phyloP scores from a whole-genome alignment of 169 alveolate species.

The Babesia divergens region DNA sequence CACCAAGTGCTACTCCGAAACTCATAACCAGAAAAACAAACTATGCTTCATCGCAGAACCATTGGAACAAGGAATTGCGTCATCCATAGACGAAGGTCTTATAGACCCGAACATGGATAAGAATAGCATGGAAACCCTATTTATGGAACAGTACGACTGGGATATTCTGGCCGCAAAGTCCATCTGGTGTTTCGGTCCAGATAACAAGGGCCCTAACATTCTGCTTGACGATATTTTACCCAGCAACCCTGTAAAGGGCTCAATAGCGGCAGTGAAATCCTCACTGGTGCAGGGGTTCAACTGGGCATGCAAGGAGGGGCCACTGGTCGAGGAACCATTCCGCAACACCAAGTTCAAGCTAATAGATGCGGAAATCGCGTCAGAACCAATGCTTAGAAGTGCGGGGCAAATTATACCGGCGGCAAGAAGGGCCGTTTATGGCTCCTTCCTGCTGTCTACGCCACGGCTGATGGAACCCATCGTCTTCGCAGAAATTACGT shows the following conservation, averaged over 20 bases:
- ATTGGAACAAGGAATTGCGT: constrained; percentile 87
- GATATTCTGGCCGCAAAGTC: constrained; percentile 93
- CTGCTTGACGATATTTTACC: constrained; percentile 95
- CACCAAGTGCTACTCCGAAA: constrained; percentile 92
- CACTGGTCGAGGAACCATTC: constrained; percentile 95
- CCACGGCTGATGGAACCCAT: constrained; percentile 99
- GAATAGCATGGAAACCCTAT: constrained; percentile 63
- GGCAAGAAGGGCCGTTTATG: constrained; percentile 93
- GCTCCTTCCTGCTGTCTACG: constrained; percentile 96
- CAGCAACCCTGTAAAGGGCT: constrained; percentile 83
- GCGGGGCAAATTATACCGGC: constrained; percentile 99
- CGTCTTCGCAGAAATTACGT: constrained; percentile 89
- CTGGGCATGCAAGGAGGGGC: constrained; percentile 99
- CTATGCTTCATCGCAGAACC: constrained; percentile 93
- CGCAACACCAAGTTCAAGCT: constrained; percentile 88
- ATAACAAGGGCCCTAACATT: constrained; percentile 87
- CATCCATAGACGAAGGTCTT: constrained; percentile 85
- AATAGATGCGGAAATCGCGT: constrained; percentile 84
- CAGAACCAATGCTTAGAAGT: constrained; percentile 89
- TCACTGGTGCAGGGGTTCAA: constrained; percentile 94
- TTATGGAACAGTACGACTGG: constrained; percentile 90
- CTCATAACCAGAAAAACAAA: constrained; percentile 93
- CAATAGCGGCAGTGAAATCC: constrained; percentile 77
- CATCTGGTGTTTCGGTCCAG: constrained; percentile 99
- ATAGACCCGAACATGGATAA: constrained; percentile 34